Base-by-base conservation (phyloP, 2,329 filamentous ascomycete genomes). In the Neoscytalidium dimidiatum region DNA sequence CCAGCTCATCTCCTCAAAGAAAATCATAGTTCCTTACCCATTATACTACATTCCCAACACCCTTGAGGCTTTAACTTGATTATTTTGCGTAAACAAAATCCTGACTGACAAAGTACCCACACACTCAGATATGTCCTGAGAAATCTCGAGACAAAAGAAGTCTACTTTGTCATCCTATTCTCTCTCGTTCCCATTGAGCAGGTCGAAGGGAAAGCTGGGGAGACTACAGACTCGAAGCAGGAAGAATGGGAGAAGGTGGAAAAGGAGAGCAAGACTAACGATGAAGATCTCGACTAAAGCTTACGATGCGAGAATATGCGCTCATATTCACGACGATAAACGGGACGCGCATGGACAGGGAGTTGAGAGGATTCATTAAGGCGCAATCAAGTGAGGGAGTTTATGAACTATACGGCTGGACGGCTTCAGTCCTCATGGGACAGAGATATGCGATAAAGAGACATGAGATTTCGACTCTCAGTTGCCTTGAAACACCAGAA, bases 81-180 rank as follows among this genome's bases (percentile, higher is more conserved):
- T 65, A 28, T 61, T 38, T 35, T 7, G 23, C 58, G 41, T 9
- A 19, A 48, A 33, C 56, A 52, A 26, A 19, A 33, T 35, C 31
- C 48, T 60, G 51, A 64, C 49, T 65, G 53, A 56, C 41, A 85
- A 86, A 91, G 91, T 83, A 90, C 91, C 82, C 92, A 96, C 80
- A 85, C 88, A 70, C 86, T 96, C 80, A 94, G 94, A 85, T 97
- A 98, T 79, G 92, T 96, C 66, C 85, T 98, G 73, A 94, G 94
- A 74, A 91, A 97, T 78, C 87, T 87, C 67, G 78, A 83, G 23
- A 94, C 91, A 0, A 86, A 86, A 53, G 85, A 91, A 35, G 85
- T 92, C 17, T 92, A 97, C 71, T 87, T 97, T 31, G 92, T 94
- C 51, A 83, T 98, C 17, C 79, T 92, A 4, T 94, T 98, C 75